Conservation (phyloP, 73 alveolate species). For the Chromera velia region DNA sequence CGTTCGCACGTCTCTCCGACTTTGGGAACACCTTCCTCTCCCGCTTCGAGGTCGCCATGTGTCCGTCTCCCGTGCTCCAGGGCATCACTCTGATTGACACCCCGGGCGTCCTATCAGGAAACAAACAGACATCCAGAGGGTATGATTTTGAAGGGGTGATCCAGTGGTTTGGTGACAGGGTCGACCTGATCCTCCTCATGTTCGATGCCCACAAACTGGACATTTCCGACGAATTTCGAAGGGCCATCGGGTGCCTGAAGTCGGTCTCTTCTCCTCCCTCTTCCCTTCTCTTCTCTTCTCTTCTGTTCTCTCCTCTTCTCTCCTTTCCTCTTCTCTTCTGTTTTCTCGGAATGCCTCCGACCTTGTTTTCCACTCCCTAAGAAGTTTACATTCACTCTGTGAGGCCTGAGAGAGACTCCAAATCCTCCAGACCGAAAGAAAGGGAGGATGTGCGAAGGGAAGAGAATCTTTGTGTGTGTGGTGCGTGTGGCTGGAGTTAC, state of each 20-base stretch:
- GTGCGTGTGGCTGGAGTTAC: too few species aligned
- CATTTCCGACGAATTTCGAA: slow-evolving; percentile 37
- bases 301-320: too few species aligned
- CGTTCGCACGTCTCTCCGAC: slow-evolving; percentile 26
- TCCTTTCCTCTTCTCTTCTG: too few species aligned
- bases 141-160: slow-evolving; percentile 37
- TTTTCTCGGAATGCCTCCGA: too few species aligned
- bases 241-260: too few species aligned
- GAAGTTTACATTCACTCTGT: too few species aligned
- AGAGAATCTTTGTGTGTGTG: background rate
- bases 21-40: slow-evolving; percentile 29
- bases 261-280: too few species aligned
- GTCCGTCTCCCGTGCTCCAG: slow-evolving; percentile 19
- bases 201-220: slow-evolving; percentile 44
- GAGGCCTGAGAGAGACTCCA: background rate
- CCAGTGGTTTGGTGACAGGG: slow-evolving; percentile 32
- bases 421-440: background rate
- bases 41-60: slow-evolving; percentile 29
- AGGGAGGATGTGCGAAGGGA: background rate
- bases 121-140: slow-evolving; percentile 42
- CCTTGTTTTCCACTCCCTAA: too few species aligned
- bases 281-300: too few species aligned
- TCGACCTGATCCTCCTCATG: slow-evolving; percentile 25
- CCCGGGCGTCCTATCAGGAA: slow-evolving; percentile 40
- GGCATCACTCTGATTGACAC: slow-evolving; percentile 46